Evolutionary conservation across 768 basidiomycete species (phyloP), one percentile per base, ranked within the genome.

Genomic region (Lentinus brumalis): DNA sequence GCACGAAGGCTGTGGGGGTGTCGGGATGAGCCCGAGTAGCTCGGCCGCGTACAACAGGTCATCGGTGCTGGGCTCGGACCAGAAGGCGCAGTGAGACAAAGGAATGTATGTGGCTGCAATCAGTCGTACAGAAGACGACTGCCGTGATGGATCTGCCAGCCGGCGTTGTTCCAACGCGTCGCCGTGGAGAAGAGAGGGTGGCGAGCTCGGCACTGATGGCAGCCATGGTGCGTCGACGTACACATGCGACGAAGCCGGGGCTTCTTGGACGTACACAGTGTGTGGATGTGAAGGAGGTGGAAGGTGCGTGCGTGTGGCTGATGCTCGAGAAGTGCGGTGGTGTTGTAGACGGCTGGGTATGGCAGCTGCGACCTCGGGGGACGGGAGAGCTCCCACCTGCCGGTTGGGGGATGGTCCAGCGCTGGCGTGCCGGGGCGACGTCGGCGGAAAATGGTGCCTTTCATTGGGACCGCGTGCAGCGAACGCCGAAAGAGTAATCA

Each of bases 371-470:
- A 46, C 41, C 53, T 42, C 31, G 52, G 44, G 8, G 56, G 50
- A 41, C 51, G 52, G 50, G 42, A 49, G 54, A 52, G 50, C 45
- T 40, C 64, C 50, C 40, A 55, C 35, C 14, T 66, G 30, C 60
- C 57, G 57, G 35, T 59, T 51, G 39, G 12, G 64, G 64, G 31
- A 55, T 65, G 54, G 64, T 49, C 4, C 60, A 40, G 59, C 58
- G 63, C 58, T 55, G 52, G 45, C 50, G 26, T 55, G 35, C 64
- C 67, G 67, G 67, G 56, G 51, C 64, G 67, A 63, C 64, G 67
- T 67, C 67, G 67, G 67, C 63, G 67, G 67, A 67, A 66, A 57
- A 56, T 56, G 64, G 64, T 63, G 62, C 67, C 67, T 65, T 53
- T 65, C 58, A 54, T 57, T 50, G 56, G 56, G 31, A 59, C 66